Evolutionary conservation across 495 filamentous ascomycete species (phyloP).

Genomic region (Apodospora peruviana): DNA sequence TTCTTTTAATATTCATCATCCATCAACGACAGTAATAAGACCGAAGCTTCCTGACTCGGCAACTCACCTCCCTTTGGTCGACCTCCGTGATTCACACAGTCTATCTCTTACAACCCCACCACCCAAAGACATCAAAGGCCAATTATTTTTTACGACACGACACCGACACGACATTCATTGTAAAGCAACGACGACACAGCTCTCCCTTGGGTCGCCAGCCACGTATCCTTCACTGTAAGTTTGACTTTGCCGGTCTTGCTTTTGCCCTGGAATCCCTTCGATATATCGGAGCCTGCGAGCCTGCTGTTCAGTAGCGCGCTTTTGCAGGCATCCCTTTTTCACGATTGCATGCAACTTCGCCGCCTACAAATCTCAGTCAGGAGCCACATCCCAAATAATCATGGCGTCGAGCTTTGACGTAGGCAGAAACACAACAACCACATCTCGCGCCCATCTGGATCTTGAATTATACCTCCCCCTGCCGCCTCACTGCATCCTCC

Average conservation of each 20-base stretch:
- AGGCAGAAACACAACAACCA: constrained; percentile 4
- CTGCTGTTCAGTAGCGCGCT: not conserved
- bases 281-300: constrained; percentile 8
- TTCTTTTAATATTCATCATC: not conserved
- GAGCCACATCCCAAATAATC: constrained; percentile 5
- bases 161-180: not conserved
- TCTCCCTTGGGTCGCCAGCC: not conserved
- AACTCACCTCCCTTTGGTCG: constrained; percentile 11
- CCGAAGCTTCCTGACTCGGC: constrained; percentile 17
- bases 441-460: too few species aligned
- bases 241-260: constrained; percentile 1
- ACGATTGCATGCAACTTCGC: not conserved
- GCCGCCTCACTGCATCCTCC: not conserved
- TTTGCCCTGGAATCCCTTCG: constrained; percentile 1
- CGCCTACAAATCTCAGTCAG: constrained; percentile 9
- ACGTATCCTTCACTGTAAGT: not conserved
- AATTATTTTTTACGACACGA: constrained; percentile 12
- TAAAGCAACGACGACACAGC: not conserved
- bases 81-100: constrained; percentile 15
- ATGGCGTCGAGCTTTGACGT: not conserved
- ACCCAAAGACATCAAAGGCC: constrained; percentile 6
- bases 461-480: constrained; percentile 3
- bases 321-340: not conserved
- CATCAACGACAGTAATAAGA: constrained; percentile 4
- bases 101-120: constrained; percentile 16